Evolutionary conservation across 2,329 filamentous ascomycete genomes (phyloP).

Genomic region (Talaromyces sp.): DNA sequence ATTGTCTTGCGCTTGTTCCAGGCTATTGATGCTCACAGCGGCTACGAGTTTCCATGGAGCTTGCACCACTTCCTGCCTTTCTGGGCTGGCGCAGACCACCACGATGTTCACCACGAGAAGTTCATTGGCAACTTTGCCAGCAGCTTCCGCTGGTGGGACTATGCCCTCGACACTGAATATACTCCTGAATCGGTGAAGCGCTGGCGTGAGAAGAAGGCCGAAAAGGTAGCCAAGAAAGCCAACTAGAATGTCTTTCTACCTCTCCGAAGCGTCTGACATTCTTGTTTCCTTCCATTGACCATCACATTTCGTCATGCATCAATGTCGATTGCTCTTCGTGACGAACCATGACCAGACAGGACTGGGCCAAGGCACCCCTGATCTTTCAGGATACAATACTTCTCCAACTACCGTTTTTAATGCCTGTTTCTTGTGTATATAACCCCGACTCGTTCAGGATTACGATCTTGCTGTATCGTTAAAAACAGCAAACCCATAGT

Average conservation of each 20-base stretch:
- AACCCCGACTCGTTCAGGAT: neutral
- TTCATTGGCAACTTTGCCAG: constrained; percentile 98
- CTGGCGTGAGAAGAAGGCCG: constrained; percentile 61
- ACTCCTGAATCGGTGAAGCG: constrained; percentile 81
- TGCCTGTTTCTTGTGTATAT: constrained; percentile 2
- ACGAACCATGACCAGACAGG: neutral
- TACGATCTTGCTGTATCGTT: constrained; percentile 5
- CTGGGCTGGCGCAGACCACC: constrained; percentile 96
- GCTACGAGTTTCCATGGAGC: constrained; percentile 98
- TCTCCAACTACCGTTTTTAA: neutral
- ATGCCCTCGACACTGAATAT: constrained; percentile 86
- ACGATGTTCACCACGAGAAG: constrained; percentile 95
- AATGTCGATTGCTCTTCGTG: neutral
- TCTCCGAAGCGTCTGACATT: neutral
- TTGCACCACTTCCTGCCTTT: constrained; percentile 93
- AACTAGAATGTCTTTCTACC: constrained; percentile 5
- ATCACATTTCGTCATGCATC: neutral
- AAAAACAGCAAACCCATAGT: neutral
- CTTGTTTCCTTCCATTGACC: neutral
- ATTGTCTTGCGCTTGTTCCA: constrained; percentile 91
- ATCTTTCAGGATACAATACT: neutral
- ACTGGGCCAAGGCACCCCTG: neutral
- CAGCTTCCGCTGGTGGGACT: constrained; percentile 99
- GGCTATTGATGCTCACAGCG: constrained; percentile 94
- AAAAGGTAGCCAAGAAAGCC: constrained; percentile 15